Evolutionary conservation across 148 eudicot species (phyloP), one percentile per base, ranked within the genome.

Genomic region (Cornus kousa): DNA sequence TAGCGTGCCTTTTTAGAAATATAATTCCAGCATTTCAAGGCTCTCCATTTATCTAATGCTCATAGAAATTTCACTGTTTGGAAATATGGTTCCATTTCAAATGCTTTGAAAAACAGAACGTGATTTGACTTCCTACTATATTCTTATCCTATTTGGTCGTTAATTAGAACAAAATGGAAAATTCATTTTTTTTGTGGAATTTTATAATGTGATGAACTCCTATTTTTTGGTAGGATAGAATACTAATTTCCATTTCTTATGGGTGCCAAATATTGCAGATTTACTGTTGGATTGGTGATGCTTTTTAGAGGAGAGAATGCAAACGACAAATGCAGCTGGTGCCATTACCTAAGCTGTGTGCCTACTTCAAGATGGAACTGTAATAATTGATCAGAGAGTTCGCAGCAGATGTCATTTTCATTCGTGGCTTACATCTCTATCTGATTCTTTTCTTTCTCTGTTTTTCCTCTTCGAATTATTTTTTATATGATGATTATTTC

Each of bases 301-400:
- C 91, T 94, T 1, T 89, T 90, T 59, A 80, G 69, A 80, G 97
- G 94, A 59, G 85, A 83, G 81, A 86, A 89, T 31, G 94, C 87
- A 69, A 83, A 90, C 37, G 82, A 87, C 1, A 90, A 81, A 40
- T 94, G 98, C 82, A 82, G 80, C 71, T 92, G 98, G 98, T 92
- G 98, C 82, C 93, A 79, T 74, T 92, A 92, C 81, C 82, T 94
- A 69, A 89, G 79, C 77, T 94, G 98, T 71, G 91, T 92, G 82
- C 98, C 94, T 14, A 87, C 97, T 9, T 87, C 93, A 33, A 90
- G 78, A 84, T 88, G 93, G 91, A 78, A 73, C 23, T 90, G 93
- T 64, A 62, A 67, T 31, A 78, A 83, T 37, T 86, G 67, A 86
- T 48, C 59, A 22, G 17, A 35, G 23, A 1, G 59, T 72, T 66